phyloP scores from a whole-genome alignment of 257 asterid genomes.

The Parsonsia alboflavescens region DNA sequence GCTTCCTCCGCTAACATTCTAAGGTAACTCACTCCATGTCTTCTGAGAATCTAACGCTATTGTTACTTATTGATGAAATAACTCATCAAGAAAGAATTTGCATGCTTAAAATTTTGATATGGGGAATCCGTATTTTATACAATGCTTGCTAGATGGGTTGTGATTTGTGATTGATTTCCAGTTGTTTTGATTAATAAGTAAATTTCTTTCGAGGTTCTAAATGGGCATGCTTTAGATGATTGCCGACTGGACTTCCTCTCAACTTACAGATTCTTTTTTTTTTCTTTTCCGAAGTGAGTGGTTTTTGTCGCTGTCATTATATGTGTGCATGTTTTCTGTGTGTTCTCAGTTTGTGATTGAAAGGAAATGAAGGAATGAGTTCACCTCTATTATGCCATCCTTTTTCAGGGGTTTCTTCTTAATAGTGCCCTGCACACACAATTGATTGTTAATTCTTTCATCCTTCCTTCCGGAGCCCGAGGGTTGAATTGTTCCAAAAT shows the following conservation, averaged over 20 bases:
- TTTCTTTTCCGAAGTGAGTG: background rate
- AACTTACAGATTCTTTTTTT: background rate
- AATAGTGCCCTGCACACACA: background rate
- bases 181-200: background rate
- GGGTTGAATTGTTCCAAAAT: background rate
- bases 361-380: background rate
- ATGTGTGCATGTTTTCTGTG: background rate
- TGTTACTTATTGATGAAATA: background rate
- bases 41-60: background rate
- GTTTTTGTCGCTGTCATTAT: background rate
- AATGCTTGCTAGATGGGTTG: constrained; percentile 1
- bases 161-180: background rate
- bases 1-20: background rate
- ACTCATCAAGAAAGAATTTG: background rate
- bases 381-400: background rate
- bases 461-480: background rate
- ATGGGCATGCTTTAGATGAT: constrained; percentile 1
- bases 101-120: background rate
- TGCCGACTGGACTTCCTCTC: background rate
- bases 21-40: constrained; percentile 11
- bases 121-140: constrained; percentile 4
- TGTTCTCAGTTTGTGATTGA: background rate
- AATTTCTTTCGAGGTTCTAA: background rate
- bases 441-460: background rate
- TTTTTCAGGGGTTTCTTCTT: constrained; percentile 1